Evolutionary conservation across 2,329 filamentous ascomycete species (phyloP).

Genomic region (Fusarium equiseti): DNA sequence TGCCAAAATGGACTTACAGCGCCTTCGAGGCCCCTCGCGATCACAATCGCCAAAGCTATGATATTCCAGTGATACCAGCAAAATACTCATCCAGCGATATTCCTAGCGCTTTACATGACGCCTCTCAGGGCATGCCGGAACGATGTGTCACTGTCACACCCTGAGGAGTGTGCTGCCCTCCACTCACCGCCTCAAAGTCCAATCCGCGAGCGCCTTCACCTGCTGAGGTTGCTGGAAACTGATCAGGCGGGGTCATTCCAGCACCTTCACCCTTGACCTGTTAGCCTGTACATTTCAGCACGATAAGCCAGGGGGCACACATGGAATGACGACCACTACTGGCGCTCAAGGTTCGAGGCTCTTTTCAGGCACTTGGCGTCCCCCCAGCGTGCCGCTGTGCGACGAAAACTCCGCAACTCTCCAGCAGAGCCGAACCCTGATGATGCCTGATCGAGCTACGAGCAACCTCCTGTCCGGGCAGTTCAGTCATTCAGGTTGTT

Average conservation of each 20-base stretch:
- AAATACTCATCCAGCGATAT: constrained; percentile 38
- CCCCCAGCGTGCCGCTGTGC: constrained; percentile 30
- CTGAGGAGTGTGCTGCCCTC: constrained; percentile 33
- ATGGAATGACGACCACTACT: constrained; percentile 36
- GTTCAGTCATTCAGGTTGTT: background rate
- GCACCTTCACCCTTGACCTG: constrained; percentile 47
- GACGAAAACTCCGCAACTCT: constrained; percentile 34
- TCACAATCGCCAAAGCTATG: constrained; percentile 29
- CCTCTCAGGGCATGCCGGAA: constrained; percentile 43
- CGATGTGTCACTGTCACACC: constrained; percentile 45
- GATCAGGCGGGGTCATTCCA: constrained; percentile 47
- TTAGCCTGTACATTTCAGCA: constrained; percentile 48
- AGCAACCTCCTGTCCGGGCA: background rate
- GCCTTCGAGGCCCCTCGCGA: constrained; percentile 24
- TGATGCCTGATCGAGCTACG: background rate
- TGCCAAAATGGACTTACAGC: constrained; percentile 22
- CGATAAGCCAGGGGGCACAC: constrained; percentile 35
- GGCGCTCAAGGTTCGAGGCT: constrained; percentile 19
- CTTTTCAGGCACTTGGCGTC: constrained; percentile 36
- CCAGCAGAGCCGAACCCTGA: constrained; percentile 8
- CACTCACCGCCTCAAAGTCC: constrained; percentile 39
- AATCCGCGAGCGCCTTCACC: constrained; percentile 39
- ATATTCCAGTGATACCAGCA: constrained; percentile 48
- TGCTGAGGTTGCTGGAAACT: constrained; percentile 31
- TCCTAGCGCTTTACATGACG: constrained; percentile 42